These are phyloP conservation scores for Trichoderma sp. DNA, from an alignment of 2,329 filamentous ascomycete genomes.

Conservation along the genomic window DNA sequence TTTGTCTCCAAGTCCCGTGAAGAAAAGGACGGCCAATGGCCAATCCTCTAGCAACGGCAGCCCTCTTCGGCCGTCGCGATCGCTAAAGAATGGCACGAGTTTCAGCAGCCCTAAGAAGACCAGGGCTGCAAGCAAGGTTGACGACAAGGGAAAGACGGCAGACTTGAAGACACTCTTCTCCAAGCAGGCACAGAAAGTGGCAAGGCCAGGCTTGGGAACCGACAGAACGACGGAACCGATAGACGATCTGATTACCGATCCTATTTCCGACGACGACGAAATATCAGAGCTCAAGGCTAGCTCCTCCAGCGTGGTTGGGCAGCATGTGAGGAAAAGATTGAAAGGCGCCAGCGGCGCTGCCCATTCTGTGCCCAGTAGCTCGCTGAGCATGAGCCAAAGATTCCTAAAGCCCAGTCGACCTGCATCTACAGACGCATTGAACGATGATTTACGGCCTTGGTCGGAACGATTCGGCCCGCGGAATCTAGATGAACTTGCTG, in stretches of 20 bases:
- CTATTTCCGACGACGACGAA: conserved; percentile 61
- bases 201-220: conserved; percentile 33
- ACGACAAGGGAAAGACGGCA: conserved; percentile 53
- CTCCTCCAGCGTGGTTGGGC: conserved; percentile 54
- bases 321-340: conserved; percentile 54
- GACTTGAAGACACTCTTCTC: conserved; percentile 61
- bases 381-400: conserved; percentile 45
- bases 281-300: conserved; percentile 51
- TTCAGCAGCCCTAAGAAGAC: conserved; percentile 41
- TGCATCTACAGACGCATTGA: conserved; percentile 28
- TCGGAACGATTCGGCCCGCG: conserved; percentile 77
- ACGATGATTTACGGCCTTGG: conserved; percentile 73
- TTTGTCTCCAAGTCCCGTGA: conserved; percentile 44
- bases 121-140: conserved; percentile 39
- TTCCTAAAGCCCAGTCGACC: conserved; percentile 48
- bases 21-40: conserved; percentile 27
- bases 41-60: conserved; percentile 18
- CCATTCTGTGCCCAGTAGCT: conserved; percentile 25
- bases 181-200: conserved; percentile 54
- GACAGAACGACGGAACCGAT: conserved; percentile 33
- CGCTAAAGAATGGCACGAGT: conserved; percentile 32
- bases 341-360: conserved; percentile 36
- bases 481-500: conserved; percentile 78
- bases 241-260: conserved; percentile 52
- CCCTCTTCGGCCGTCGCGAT: conserved; percentile 28